Evolutionary conservation across 805 yeast genomes (phyloP), one percentile per base, ranked within the genome.

Genomic region (Nakazawaea peltata): DNA sequence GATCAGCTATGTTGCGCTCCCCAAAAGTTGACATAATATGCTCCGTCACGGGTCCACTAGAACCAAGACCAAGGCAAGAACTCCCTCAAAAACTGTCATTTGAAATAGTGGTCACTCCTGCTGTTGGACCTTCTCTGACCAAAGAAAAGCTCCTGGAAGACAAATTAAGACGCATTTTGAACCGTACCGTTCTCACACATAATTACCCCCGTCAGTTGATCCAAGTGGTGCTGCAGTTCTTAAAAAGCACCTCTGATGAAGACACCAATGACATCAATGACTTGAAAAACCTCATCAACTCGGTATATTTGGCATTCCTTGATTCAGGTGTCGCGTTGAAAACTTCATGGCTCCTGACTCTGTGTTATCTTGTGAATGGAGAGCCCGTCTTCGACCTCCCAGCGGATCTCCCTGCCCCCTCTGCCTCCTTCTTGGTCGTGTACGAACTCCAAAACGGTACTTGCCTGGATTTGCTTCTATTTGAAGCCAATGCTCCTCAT

Each of bases 21-120:
- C 51, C 58, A 12, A 52, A 59, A n/a, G 74, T 70, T 2, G 54
- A 54, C 13, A 77, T 82, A 3, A 57, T 88, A 2, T 74, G 80
- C 28, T 77, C 95, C 0, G 88, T 90, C 1, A 71, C 88, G 1
- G 98, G 98, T 0, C 98, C 98, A 0, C 70, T 90, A 21, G 97
- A 90, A 49, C 78, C 85, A 9, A 81, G 79, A 52, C 57, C 74
- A 11, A 71, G 90, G 46, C 95, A 87, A 51, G 97, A 90, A 53
- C 56, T 78, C 23, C 95, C 97, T 9, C 78, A 82, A 12, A 63
- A 68, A 30, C 80, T 90, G 12, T 77, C 84, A 13, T 54, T 92
- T 13, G 96, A 87, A 54, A 69, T 92, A 6, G 71, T 75, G 15
- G 77, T 88, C 2, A 65, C 87, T 26, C 96, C 97, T 1, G 74